phyloP scores from a whole-genome alignment of 2,329 filamentous ascomycete species.

The Sporothrix sp. region DNA sequence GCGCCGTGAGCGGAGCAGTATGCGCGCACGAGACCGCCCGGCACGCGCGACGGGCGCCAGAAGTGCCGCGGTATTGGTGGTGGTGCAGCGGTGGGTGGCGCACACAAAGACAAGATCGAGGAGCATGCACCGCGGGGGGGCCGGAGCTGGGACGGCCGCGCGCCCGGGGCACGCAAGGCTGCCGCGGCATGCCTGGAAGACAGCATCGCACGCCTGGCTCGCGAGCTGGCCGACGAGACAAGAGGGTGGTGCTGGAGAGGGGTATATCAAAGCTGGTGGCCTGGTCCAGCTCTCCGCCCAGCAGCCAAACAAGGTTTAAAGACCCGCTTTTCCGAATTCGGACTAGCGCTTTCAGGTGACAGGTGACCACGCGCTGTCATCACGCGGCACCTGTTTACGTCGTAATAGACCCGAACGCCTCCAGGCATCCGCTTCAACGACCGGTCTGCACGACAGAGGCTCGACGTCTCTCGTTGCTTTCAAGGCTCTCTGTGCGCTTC shows the following conservation, averaged over 20 bases:
- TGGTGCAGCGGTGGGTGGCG: background rate
- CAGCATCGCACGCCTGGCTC: slow-evolving; percentile 20
- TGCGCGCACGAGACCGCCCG: slow-evolving; percentile 3
- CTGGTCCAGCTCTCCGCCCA: too few species aligned
- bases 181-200: slow-evolving; percentile 18
- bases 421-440: background rate
- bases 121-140: background rate
- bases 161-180: slow-evolving; percentile 11
- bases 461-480: too few species aligned
- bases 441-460: background rate
- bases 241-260: background rate
- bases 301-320: background rate
- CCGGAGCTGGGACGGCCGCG: background rate
- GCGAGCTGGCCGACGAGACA: background rate
- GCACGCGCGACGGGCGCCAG: background rate
- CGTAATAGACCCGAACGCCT: too few species aligned
- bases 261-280: too few species aligned
- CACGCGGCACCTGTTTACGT: slow-evolving; percentile 12
- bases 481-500: background rate
- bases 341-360: background rate
- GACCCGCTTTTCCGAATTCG: slow-evolving; percentile 1
- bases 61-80: background rate
- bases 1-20: slow-evolving; percentile 25
- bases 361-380: slow-evolving; percentile 1
- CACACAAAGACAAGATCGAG: background rate